These are phyloP conservation scores for Citrullus colocynthis DNA, from an alignment of 306 rosid species.

Conservation along the genomic window DNA sequence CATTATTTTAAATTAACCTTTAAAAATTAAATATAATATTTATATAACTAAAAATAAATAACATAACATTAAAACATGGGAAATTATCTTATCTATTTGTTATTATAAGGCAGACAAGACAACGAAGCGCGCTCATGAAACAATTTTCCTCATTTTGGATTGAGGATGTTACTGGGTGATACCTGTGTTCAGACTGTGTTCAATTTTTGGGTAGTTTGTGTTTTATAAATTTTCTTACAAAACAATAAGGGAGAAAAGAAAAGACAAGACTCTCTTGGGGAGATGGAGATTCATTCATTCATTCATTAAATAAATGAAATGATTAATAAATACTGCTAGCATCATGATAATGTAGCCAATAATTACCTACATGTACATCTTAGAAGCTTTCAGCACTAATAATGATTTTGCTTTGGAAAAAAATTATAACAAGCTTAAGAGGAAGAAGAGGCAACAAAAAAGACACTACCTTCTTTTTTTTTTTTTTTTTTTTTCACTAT, in stretches of 20 bases:
- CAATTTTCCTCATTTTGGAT: too few species aligned
- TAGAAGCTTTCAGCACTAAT: background rate
- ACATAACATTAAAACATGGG: too few species aligned
- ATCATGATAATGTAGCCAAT: background rate
- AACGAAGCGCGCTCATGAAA: too few species aligned
- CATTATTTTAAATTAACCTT: too few species aligned
- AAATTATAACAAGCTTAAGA: background rate
- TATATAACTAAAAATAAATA: too few species aligned
- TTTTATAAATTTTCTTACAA: background rate
- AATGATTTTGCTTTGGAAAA: background rate
- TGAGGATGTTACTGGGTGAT: too few species aligned
- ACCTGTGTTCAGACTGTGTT: background rate
- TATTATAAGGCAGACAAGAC: too few species aligned
- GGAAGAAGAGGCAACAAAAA: background rate
- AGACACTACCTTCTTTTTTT: background rate
- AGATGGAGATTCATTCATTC: background rate
- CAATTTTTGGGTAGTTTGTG: background rate
- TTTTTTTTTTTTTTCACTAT: background rate
- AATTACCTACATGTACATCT: slow-evolving; percentile 1
- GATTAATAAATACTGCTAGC: background rate
- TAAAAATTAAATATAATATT: too few species aligned
- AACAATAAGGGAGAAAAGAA: background rate
- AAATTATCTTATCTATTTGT: too few species aligned
- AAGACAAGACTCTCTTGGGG: background rate
- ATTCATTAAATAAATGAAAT: background rate